phyloP scores from a whole-genome alignment of 140 eudicot genomes.

The Anethum foeniculum region DNA sequence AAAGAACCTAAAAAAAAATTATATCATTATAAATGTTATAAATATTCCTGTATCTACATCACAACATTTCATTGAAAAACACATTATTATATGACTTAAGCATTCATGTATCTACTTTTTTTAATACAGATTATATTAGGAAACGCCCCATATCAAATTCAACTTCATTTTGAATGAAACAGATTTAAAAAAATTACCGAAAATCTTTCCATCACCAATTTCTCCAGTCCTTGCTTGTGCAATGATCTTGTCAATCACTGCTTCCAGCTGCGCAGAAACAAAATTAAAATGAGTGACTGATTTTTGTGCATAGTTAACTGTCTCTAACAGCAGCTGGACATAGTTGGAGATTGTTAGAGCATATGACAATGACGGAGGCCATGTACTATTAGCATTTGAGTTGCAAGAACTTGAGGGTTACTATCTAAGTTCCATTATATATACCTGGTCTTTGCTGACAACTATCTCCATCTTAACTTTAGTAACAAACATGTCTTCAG shows the following conservation, averaged over 20 bases:
- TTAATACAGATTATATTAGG: background rate
- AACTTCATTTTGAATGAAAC: background rate
- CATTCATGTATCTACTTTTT: background rate
- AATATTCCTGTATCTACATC: background rate
- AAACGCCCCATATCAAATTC: background rate
- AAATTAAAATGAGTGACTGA: background rate
- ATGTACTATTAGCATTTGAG: background rate
- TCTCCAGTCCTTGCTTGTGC: constrained; percentile 57
- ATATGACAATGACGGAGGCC: background rate
- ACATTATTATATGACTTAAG: background rate
- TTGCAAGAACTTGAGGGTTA: background rate
- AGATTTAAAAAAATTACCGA: constrained; percentile 26
- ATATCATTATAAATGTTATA: background rate
- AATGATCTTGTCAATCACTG: constrained; percentile 42
- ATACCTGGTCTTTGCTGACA: constrained; percentile 56
- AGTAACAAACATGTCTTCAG: constrained; percentile 42
- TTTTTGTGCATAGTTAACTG: background rate
- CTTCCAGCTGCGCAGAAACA: constrained; percentile 38
- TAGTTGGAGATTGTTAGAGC: background rate
- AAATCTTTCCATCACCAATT: constrained; percentile 69
- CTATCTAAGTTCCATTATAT: background rate
- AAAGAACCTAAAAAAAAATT: background rate
- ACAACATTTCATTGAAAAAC: background rate
- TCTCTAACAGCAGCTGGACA: background rate
- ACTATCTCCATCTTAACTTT: constrained; percentile 62